Evolutionary conservation across 306 rosid species (phyloP), one percentile per base, ranked within the genome.

Genomic region (Luffa acutangula): DNA sequence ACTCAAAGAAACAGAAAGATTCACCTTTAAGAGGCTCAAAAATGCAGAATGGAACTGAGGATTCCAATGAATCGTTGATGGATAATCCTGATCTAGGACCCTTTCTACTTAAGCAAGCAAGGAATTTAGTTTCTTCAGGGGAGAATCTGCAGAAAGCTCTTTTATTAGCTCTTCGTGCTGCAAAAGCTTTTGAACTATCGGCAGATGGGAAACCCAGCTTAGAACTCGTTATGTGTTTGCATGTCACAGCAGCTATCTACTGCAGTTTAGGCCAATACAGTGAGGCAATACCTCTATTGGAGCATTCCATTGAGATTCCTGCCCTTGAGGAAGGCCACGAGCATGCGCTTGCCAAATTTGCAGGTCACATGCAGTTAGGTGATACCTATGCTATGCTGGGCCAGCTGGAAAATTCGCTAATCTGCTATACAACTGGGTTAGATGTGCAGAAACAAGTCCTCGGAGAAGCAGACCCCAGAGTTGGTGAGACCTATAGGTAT

Each of bases 341-440:
- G 74, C 92, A 89, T 6, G 92, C 96, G 63, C 94, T 87, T 51
- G 98, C 97, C 15, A 93, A 91, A 84, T 96, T 96, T 82, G 89
- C 98, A 0, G 90, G 99, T 57, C 85, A 90, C 86, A 96, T 96
- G 99, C 99, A 96, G 83, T 81, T 96, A 45, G 99, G 99, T 62
- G 99, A 96, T 81, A 89, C 93, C 11, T 90, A 88, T 80, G 97
- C 99, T 33, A 89, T 91, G 94, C 46, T 89, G 76, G 99, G 98
- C 53, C 90, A 89, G 85, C 91, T 96, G 57, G 97, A 93, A 85
- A 96, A 90, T 39, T 93, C 99, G 72, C 86, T 91, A 12, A 83
- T 53, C 77, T 89, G 90, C 75, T 96, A 96, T 86, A 83, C 83
- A n/a, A 79, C 87, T 4, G 99, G 99, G 51, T 81, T 96, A 82